phyloP scores from a whole-genome alignment of 192 early-diverging fungal genomes.

The Dissophora globulifera region DNA sequence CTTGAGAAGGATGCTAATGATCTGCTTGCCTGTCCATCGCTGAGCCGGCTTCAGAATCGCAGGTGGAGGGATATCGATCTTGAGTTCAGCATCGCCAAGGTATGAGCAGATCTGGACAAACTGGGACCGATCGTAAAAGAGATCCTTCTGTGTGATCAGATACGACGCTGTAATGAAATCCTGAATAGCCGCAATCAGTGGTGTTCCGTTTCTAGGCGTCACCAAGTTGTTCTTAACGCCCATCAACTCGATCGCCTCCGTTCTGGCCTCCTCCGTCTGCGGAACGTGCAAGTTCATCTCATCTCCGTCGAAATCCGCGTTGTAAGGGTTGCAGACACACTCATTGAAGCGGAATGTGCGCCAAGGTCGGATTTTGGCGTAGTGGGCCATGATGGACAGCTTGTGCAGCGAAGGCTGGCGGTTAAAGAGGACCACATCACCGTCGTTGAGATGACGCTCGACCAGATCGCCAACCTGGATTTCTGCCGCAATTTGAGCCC shows the following conservation, averaged over 20 bases:
- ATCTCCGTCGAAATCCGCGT: slow-evolving; percentile 99
- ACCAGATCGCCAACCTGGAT: slow-evolving; percentile 92
- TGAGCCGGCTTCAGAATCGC: slow-evolving; percentile 88
- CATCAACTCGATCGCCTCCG: slow-evolving; percentile 97
- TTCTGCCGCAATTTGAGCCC: slow-evolving; percentile 73
- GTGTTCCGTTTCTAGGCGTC: slow-evolving; percentile 98
- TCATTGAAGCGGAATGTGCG: slow-evolving; percentile 99
- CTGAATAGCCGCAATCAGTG: slow-evolving; percentile 98
- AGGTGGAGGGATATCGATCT: slow-evolving; percentile 95
- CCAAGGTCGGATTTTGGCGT: slow-evolving; percentile 83
- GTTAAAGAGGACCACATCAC: slow-evolving; percentile 98
- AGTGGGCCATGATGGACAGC: slow-evolving; percentile 97
- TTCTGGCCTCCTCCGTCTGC: slow-evolving; percentile 98
- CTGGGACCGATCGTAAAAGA: slow-evolving; percentile 93
- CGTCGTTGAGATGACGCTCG: slow-evolving; percentile 93
- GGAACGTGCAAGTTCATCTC: slow-evolving; percentile 99
- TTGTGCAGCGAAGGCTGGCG: slow-evolving; percentile 98
- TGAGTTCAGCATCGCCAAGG: slow-evolving; percentile 84
- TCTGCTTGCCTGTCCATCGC: slow-evolving; percentile 98
- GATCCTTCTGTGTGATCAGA: slow-evolving; percentile 92
- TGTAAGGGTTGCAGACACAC: slow-evolving; percentile 99
- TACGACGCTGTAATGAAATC: slow-evolving; percentile 99
- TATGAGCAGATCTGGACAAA: slow-evolving; percentile 94
- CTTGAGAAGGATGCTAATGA: slow-evolving; percentile 88
- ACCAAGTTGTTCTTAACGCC: slow-evolving; percentile 97